These are phyloP conservation scores for Scedosporium minutisporum DNA, from an alignment of 2,329 filamentous ascomycete genomes.

Conservation along the genomic window DNA sequence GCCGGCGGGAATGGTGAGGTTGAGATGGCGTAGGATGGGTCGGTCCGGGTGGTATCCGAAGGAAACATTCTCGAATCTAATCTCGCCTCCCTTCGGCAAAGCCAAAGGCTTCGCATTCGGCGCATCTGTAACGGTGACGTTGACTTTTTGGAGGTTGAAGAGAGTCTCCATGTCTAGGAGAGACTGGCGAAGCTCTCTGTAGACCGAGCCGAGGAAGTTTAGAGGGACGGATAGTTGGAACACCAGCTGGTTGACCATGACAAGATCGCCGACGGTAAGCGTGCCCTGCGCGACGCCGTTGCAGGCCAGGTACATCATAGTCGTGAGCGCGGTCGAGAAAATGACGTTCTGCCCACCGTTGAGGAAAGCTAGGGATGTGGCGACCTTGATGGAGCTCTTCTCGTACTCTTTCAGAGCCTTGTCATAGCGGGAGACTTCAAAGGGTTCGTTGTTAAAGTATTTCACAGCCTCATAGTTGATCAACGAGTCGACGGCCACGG, in stretches of 20 bases:
- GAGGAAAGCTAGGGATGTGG: conserved; percentile 82
- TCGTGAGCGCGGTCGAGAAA: conserved; percentile 85
- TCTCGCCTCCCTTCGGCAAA: conserved; percentile 72
- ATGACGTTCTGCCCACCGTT: conserved; percentile 97
- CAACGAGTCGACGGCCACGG: conserved; percentile 87
- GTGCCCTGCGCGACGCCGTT: conserved; percentile 74
- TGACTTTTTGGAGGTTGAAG: conserved; percentile 95
- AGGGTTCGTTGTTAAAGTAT: conserved; percentile 98
- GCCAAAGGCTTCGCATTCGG: conserved; percentile 63
- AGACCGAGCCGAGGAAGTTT: conserved; percentile 97
- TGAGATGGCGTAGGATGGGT: conserved; percentile 77
- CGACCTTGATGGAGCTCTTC: conserved; percentile 90
- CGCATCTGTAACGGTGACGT: conserved; percentile 73
- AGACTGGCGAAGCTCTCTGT: conserved; percentile 88
- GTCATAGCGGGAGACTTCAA: conserved; percentile 85
- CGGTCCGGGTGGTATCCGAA: conserved; percentile 87
- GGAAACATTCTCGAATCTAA: conserved; percentile 86
- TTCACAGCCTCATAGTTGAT: conserved; percentile 99
- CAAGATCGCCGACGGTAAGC: conserved; percentile 87
- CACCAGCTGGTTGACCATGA: conserved; percentile 98
- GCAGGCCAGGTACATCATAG: conserved; percentile 96
- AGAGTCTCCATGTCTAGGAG: conserved; percentile 97
- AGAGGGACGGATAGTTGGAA: conserved; percentile 95
- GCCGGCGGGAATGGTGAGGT: conserved; percentile 82
- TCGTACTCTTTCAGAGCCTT: conserved; percentile 79